Evolutionary conservation across 768 basidiomycete genomes (phyloP).

Genomic region (Xerocomus brunneocitrinus): DNA sequence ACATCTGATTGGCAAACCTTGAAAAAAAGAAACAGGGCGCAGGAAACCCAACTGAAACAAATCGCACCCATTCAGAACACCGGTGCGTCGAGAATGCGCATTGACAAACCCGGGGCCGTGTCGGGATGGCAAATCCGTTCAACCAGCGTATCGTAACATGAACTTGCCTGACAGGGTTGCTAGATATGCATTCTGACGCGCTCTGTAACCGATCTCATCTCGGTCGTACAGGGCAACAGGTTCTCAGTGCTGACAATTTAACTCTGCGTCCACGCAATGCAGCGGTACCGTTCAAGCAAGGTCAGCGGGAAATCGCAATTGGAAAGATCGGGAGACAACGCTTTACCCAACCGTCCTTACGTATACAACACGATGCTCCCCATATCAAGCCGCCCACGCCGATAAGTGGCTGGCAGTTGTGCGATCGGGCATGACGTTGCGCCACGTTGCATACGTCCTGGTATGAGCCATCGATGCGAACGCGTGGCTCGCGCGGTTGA

Average conservation of each 20-base stretch:
- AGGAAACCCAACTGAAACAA: background rate
- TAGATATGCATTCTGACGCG: background rate
- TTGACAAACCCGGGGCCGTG: background rate
- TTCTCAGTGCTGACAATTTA: background rate
- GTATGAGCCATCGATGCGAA: conserved; percentile 2
- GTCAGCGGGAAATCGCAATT: background rate
- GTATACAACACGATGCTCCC: conserved; percentile 1
- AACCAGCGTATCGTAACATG: background rate
- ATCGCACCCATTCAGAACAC: background rate
- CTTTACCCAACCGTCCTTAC: conserved; percentile 4
- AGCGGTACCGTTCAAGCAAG: background rate
- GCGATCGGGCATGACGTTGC: conserved; percentile 3
- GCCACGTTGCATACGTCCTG: conserved; percentile 16
- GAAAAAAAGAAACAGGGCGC: conserved; percentile 1
- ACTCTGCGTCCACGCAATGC: background rate
- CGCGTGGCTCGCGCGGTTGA: background rate
- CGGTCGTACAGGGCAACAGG: background rate
- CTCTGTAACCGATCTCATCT: conserved; percentile 3
- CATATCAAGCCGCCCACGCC: conserved; percentile 2
- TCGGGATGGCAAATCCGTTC: background rate
- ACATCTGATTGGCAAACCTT: conserved; percentile 3
- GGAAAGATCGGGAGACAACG: background rate
- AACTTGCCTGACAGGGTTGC: background rate
- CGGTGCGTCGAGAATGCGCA: background rate
- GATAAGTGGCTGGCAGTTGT: conserved; percentile 1